Conservation (phyloP, 2,329 filamentous ascomycete genomes). For the Cladophialophora chaetospira region DNA sequence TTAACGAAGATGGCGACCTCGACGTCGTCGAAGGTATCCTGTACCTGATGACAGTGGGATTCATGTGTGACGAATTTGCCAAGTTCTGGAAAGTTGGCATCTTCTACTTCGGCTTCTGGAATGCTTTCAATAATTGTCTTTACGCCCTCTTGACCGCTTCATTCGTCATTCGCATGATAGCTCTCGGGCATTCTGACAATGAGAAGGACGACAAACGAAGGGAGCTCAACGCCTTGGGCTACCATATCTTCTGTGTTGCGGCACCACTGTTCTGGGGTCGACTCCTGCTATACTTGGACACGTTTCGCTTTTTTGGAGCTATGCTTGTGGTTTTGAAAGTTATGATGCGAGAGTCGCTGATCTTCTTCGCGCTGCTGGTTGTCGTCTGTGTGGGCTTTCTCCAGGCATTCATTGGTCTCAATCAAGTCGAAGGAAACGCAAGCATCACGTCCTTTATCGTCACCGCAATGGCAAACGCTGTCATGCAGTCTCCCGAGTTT, state of each 20-base stretch:
- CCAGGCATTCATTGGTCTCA: constrained; percentile 90
- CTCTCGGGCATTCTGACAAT: constrained; percentile 64
- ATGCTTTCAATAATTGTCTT: constrained; percentile 84
- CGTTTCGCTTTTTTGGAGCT: constrained; percentile 91
- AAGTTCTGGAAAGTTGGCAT: constrained; percentile 95
- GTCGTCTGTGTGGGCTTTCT: constrained; percentile 80
- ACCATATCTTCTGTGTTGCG: constrained; percentile 90
- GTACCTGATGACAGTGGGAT: constrained; percentile 89
- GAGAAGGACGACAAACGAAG: constrained; percentile 54
- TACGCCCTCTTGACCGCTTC: constrained; percentile 79
- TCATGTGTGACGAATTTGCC: constrained; percentile 79
- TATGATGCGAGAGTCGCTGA: constrained; percentile 91
- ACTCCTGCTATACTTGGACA: constrained; percentile 88
- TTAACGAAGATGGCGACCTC: constrained; percentile 81
- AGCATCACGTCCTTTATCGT: constrained; percentile 46
- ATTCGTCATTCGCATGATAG: constrained; percentile 76
- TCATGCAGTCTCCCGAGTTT: constrained; percentile 93
- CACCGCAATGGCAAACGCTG: constrained; percentile 74
- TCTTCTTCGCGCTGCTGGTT: constrained; percentile 89
- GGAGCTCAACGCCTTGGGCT: constrained; percentile 76
- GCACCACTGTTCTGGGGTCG: constrained; percentile 98
- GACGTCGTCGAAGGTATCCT: constrained; percentile 81
- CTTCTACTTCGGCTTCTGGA: constrained; percentile 94
- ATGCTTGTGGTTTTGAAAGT: constrained; percentile 97
- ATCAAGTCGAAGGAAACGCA: constrained; percentile 73